Evolutionary conservation across 371 early-diverging fungal genomes (phyloP), one percentile per base, ranked within the genome.

Genomic region (Encephalitozoon hellem): DNA sequence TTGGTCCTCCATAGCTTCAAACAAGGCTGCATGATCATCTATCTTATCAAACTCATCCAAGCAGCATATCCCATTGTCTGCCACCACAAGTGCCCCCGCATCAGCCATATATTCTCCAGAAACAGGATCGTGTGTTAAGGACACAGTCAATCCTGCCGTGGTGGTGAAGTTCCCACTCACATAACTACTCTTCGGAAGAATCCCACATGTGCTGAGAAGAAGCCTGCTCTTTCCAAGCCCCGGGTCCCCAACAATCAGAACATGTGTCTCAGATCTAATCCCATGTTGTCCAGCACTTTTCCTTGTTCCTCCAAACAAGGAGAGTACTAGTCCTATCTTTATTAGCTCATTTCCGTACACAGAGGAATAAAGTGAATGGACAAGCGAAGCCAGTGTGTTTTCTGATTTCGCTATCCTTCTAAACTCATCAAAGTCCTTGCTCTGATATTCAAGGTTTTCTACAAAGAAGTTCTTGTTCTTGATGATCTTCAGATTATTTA

Each of bases 41-140:
- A 89, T 85, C 79, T 89, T 89, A 79, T 89, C 89, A 77, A 89
- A 87, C 80, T 89, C 89, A 79, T 89, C 89, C 43, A 89, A 84
- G 15, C 88, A 88, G 66, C 88, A 88, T 73, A 87, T 81, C 15
- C 89, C 89, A 78, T 87, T 84, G 78, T 89, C 88, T 49, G 86
- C 84, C 28, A 89, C 82, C 8, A 90, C 87, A 51, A 89, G 76
- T 15, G 87, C 88, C 25, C 86, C 90, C 2, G 90, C 90, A 63
- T 93, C 91, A 23, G 91, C 84, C 4, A 88, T 89, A 83, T 88
- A 90, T 45, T 91, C 91, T 18, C 89, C 89, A 0, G 89, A 87
- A 9, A 87, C 87, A 8, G 86, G 71, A 51, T 91, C 91, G 76
- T 89, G 88, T 43, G 86, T 88, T 26, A 92, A 79, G 0, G 90